Conservation (phyloP, 805 yeast species). For the Spencermartinsiella europaea region DNA sequence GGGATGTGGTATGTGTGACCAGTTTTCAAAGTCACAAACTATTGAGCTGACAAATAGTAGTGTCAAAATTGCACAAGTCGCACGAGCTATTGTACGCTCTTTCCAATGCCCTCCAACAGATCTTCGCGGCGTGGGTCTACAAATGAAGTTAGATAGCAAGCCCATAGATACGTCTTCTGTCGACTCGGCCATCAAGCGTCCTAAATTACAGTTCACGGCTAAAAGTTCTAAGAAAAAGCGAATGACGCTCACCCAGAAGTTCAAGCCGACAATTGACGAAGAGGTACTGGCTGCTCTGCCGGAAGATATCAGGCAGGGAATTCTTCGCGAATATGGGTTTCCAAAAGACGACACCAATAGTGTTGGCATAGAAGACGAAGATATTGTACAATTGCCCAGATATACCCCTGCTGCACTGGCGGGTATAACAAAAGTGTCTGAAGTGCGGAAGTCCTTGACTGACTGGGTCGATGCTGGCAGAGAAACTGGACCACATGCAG, state of each 20-base stretch:
- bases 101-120: conserved; percentile 60
- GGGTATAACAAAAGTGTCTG: conserved; percentile 30
- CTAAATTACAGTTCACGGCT: background rate
- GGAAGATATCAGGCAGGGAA: background rate
- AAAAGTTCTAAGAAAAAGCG: background rate
- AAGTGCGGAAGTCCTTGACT: conserved; percentile 32
- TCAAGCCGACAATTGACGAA: background rate
- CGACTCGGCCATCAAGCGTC: background rate
- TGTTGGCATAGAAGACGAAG: background rate
- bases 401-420: conserved; percentile 34
- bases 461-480: conserved; percentile 36
- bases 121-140: conserved; percentile 73
- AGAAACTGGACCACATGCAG: conserved; percentile 32
- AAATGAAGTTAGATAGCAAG: conserved; percentile 46
- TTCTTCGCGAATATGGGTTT: conserved; percentile 12
- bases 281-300: conserved; percentile 2
- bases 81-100: conserved; percentile 50
- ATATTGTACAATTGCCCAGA: conserved; percentile 42
- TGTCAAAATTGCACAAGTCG: conserved; percentile 57
- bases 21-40: conserved; percentile 50
- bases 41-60: conserved; percentile 58
- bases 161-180: background rate
- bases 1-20: conserved; percentile 81
- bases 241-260: conserved; percentile 5
- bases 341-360: conserved; percentile 64